Percentiles rank a stretch among this genome's conserved stretches.
These are phyloP conservation scores for Penicillium turbatum DNA, from an alignment of 495 filamentous ascomycete species.

Conservation along the genomic window DNA sequence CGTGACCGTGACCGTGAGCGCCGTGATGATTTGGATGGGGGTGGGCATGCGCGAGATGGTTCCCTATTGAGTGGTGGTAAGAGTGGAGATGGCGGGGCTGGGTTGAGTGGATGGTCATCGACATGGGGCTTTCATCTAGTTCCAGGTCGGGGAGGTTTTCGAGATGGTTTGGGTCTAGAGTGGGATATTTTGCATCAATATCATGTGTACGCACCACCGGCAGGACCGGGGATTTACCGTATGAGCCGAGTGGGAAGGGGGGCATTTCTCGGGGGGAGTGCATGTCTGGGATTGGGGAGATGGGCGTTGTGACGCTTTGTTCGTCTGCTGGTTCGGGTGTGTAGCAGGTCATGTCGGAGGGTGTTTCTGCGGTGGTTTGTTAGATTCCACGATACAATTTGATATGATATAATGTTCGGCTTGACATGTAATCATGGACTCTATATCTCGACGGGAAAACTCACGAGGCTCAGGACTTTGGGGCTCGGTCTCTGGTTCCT, in stretches of 20 bases:
- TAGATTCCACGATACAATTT: background rate
- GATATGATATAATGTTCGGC: background rate
- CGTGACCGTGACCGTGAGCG: background rate
- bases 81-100: slow-evolving; percentile 1
- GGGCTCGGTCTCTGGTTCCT: slow-evolving; percentile 16
- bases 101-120: slow-evolving; percentile 16
- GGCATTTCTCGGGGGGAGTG: slow-evolving; percentile 31
- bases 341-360: slow-evolving; percentile 42
- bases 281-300: slow-evolving; percentile 33
- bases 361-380: slow-evolving; percentile 28
- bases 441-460: slow-evolving; percentile 1
- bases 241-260: slow-evolving; percentile 15
- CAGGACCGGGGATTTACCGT: slow-evolving; percentile 16
- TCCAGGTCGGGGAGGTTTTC: slow-evolving; percentile 24
- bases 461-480: slow-evolving; percentile 37
- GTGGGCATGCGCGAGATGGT: background rate
- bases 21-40: background rate
- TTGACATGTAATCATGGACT: background rate
- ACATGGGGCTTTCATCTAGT: slow-evolving; percentile 21
- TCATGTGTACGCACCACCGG: slow-evolving; percentile 3
- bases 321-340: slow-evolving; percentile 37
- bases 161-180: slow-evolving; percentile 21
- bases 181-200: slow-evolving; percentile 7
- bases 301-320: slow-evolving; percentile 21
- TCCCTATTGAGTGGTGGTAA: slow-evolving; percentile 4